phyloP scores from a whole-genome alignment of 108 stramenopile species.

The Nannochloropsis salina region DNA sequence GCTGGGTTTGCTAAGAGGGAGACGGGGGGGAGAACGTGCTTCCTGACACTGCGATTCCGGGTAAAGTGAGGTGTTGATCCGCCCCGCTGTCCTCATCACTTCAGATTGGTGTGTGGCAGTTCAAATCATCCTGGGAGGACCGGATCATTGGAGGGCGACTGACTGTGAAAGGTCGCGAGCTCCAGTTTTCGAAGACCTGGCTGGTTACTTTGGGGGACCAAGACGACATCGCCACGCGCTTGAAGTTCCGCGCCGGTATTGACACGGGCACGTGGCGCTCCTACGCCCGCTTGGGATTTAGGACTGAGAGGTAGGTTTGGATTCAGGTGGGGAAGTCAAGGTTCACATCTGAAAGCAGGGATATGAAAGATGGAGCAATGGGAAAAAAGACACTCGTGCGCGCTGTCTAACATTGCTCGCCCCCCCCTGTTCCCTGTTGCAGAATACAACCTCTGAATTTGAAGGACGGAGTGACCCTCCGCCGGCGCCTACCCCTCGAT shows the following conservation, averaged over 20 bases:
- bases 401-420: not conserved
- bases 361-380: no score
- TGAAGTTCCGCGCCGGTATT: slow-evolving; percentile 44
- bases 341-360: no score
- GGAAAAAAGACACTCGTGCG: no score
- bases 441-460: slow-evolving; percentile 36
- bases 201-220: slow-evolving; percentile 38
- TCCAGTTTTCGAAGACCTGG: slow-evolving; percentile 43
- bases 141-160: slow-evolving; percentile 45
- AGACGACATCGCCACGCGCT: slow-evolving; percentile 44
- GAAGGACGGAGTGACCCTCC: slow-evolving; percentile 38
- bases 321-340: no score
- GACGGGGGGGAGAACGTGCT: not conserved
- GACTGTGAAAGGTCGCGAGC: slow-evolving; percentile 39
- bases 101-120: slow-evolving; percentile 45
- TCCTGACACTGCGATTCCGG: no score
- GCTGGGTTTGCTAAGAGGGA: not conserved
- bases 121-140: slow-evolving; percentile 43
- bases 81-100: not conserved
- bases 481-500: slow-evolving; percentile 38
- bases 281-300: slow-evolving; percentile 42
- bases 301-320: slow-evolving; percentile 30
- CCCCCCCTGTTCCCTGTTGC: not conserved
- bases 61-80: not conserved
- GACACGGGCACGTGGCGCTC: slow-evolving; percentile 43